Evolutionary conservation across 345 rosid species (phyloP).

Genomic region (Aquilaria sinensis): DNA sequence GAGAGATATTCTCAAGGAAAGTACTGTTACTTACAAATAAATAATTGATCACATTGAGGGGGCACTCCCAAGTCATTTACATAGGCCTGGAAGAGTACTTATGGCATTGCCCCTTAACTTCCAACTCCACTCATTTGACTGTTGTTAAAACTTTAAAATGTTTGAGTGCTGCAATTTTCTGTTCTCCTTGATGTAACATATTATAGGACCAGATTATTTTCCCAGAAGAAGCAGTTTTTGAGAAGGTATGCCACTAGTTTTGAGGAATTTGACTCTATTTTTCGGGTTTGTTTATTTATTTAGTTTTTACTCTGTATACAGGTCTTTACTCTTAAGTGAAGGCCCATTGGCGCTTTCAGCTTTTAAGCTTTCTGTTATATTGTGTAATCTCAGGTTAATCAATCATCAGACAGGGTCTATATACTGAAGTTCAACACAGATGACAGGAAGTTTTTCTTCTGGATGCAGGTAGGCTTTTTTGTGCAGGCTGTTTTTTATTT

Average conservation of each 20-base stretch:
- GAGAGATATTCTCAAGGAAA: too few relatives aligned
- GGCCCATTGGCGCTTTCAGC: not conserved
- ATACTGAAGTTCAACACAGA: slow-evolving; percentile 84
- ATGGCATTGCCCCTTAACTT: too few relatives aligned
- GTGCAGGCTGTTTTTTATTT: not conserved
- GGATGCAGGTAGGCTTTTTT: slow-evolving; percentile 74
- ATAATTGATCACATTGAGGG: too few relatives aligned
- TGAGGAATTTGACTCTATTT: not conserved
- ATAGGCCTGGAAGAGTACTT: too few relatives aligned
- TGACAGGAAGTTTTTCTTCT: slow-evolving; percentile 79
- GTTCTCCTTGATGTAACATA: slow-evolving; percentile 46
- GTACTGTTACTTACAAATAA: too few relatives aligned
- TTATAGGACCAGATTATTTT: slow-evolving; percentile 86
- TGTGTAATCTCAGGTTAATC: slow-evolving; percentile 56
- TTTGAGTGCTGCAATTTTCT: not conserved
- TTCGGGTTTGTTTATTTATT: not conserved
- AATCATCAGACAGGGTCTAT: slow-evolving; percentile 84
- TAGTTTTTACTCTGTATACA: too few relatives aligned
- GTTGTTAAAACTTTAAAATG: too few relatives aligned
- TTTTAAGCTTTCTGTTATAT: not conserved
- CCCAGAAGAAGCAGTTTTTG: slow-evolving; percentile 92
- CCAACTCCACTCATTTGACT: too few relatives aligned
- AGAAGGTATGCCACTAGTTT: slow-evolving; percentile 50
- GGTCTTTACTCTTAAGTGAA: not conserved
- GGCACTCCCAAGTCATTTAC: too few relatives aligned